phyloP scores from a whole-genome alignment of 768 basidiomycete species.

The Rubroboletus pulcherrimus region DNA sequence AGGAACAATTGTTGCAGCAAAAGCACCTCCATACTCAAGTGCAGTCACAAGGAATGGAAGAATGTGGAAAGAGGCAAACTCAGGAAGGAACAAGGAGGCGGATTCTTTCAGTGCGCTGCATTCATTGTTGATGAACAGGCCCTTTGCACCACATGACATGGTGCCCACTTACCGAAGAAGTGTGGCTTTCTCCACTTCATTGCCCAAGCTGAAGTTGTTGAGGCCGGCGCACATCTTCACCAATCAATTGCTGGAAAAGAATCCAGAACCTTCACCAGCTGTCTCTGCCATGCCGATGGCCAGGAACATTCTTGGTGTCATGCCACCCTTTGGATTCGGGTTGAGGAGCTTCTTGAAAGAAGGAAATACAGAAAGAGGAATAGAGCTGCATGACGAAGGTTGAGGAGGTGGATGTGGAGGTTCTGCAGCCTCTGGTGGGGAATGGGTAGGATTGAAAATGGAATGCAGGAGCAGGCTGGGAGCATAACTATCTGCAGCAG shows the following conservation, averaged over 20 bases:
- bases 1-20: too few species aligned
- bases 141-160: background rate
- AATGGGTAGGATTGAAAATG: too few species aligned
- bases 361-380: conserved; percentile 73
- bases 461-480: too few species aligned
- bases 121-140: background rate
- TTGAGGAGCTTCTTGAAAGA: conserved; percentile 85
- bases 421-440: too few species aligned
- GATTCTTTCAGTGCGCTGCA: conserved; percentile 75
- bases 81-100: conserved; percentile 73
- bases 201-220: conserved; percentile 77
- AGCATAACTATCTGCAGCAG: too few species aligned
- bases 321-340: conserved; percentile 72
- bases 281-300: conserved; percentile 74
- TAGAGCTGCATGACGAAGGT: conserved; percentile 70
- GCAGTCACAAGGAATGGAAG: conserved; percentile 81
- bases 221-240: conserved; percentile 82
- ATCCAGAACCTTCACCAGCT: conserved; percentile 56
- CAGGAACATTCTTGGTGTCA: conserved; percentile 74
- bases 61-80: conserved; percentile 80
- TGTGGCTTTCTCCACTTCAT: conserved; percentile 73
- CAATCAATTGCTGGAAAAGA: conserved; percentile 78
- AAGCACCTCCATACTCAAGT: conserved; percentile 74
- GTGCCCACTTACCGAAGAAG: conserved; percentile 56
- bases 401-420: conserved; percentile 74